A percentile compares a stretch with the other conserved stretches of the same genome.
These are phyloP conservation scores for Apiospora saccharicola DNA, from an alignment of 2,329 filamentous ascomycete genomes.

Conservation along the genomic window DNA sequence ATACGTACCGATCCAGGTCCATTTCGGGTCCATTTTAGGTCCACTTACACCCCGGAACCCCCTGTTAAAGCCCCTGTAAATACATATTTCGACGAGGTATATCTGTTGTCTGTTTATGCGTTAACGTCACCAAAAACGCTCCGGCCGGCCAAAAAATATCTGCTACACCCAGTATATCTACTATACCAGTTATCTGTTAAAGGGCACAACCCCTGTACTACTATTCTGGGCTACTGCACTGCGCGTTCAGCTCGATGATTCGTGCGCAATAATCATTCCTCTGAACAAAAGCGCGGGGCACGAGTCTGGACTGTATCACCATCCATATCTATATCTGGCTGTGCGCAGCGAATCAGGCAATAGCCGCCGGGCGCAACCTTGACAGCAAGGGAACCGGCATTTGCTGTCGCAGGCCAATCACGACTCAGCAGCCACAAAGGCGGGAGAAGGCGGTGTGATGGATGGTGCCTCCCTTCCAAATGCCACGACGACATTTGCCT, in stretches of 20 bases:
- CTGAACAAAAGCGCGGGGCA: constrained; percentile 1
- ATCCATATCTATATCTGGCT: constrained; percentile 8
- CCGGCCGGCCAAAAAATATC: too few species aligned
- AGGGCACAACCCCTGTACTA: too few species aligned
- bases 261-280: constrained; percentile 4
- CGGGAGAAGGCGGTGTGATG: constrained; percentile 3
- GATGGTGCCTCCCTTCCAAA: not conserved
- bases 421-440: not conserved
- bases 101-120: too few species aligned
- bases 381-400: not conserved
- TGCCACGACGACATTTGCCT: not conserved
- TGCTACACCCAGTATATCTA: too few species aligned
- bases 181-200: too few species aligned
- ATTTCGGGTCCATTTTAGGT: too few species aligned
- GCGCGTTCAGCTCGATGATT: constrained; percentile 9
- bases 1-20: too few species aligned
- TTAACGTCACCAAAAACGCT: too few species aligned
- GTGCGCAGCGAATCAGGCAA: constrained; percentile 7
- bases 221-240: constrained; percentile 7
- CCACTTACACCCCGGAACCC: too few species aligned
- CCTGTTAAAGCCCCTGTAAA: too few species aligned
- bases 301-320: not conserved
- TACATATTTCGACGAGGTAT: too few species aligned
- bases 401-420: constrained; percentile 8
- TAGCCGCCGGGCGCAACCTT: constrained; percentile 17